These are phyloP conservation scores for Paramecium sonneborni DNA, from an alignment of 73 alveolate species.

Conservation along the genomic window DNA sequence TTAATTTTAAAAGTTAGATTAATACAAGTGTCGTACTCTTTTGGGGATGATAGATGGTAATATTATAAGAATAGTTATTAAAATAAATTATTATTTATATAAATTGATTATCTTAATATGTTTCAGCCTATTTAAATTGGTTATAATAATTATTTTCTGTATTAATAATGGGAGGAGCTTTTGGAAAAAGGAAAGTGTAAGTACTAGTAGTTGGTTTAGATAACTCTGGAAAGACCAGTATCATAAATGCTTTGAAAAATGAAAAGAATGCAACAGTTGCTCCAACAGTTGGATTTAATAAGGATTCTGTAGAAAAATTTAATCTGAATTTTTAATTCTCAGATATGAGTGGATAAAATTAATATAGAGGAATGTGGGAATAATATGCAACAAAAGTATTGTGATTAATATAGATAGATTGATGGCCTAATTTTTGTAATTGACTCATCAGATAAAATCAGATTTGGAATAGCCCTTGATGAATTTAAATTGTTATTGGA, in stretches of 20 bases:
- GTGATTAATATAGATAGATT: background rate
- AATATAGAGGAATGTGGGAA: constrained; percentile 76
- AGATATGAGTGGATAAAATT: constrained; percentile 76
- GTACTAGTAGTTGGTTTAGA: constrained; percentile 79
- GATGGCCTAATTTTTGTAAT: constrained; percentile 76
- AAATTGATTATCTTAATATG: background rate
- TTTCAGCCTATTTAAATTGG: background rate
- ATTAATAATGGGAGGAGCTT: constrained; percentile 69
- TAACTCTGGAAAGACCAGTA: constrained; percentile 77
- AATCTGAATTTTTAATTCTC: constrained; percentile 73
- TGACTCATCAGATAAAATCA: constrained; percentile 76
- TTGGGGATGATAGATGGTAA: background rate
- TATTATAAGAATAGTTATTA: background rate
- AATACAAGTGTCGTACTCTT: too few relatives aligned
- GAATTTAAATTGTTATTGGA: constrained; percentile 72
- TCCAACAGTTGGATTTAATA: constrained; percentile 76
- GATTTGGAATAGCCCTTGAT: constrained; percentile 73
- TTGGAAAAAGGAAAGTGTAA: constrained; percentile 73
- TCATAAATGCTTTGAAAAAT: constrained; percentile 68
- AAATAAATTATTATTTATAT: too few relatives aligned
- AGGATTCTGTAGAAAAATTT: constrained; percentile 66
- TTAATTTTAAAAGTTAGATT: too few relatives aligned
- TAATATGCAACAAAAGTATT: constrained; percentile 68
- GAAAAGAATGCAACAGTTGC: constrained; percentile 69
- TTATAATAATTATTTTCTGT: background rate